These are phyloP conservation scores for Bipolaris sorokiniana DNA, from an alignment of 2,329 filamentous ascomycete species.

Conservation along the genomic window DNA sequence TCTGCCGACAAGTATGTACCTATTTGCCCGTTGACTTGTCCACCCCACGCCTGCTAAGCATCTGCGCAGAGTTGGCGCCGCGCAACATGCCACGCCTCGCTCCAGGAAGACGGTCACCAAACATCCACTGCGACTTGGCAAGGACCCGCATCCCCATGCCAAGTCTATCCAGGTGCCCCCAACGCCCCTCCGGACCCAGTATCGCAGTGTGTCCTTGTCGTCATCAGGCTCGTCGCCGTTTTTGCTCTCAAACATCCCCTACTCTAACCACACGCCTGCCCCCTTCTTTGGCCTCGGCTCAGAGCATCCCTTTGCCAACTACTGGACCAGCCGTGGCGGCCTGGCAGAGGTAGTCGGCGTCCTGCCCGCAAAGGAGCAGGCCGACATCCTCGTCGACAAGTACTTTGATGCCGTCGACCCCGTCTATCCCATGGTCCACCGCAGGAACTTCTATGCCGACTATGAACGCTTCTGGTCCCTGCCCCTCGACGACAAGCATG, in stretches of 20 bases:
- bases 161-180: constrained; percentile 37
- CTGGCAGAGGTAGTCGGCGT: constrained; percentile 77
- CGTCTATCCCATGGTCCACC: constrained; percentile 80
- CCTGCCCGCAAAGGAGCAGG: constrained; percentile 75
- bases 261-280: constrained; percentile 71
- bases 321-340: constrained; percentile 81
- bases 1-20: constrained; percentile 65
- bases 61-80: constrained; percentile 32
- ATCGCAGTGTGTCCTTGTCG: constrained; percentile 45
- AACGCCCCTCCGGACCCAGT: constrained; percentile 36
- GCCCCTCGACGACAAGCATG: constrained; percentile 61
- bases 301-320: constrained; percentile 81
- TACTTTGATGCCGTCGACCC: constrained; percentile 72
- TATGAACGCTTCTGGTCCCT: constrained; percentile 80
- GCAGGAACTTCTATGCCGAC: constrained; percentile 76
- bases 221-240: constrained; percentile 55
- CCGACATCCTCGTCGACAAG: constrained; percentile 68
- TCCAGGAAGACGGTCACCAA: constrained; percentile 40
- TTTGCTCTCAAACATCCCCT: constrained; percentile 74
- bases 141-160: constrained; percentile 29
- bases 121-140: constrained; percentile 31
- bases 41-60: constrained; percentile 28
- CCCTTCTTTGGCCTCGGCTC: constrained; percentile 83
- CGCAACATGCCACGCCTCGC: constrained; percentile 30
- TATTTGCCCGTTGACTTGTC: background rate